Base-by-base conservation (phyloP, 2,329 filamentous ascomycete species). In the Mariannaea elegans region DNA sequence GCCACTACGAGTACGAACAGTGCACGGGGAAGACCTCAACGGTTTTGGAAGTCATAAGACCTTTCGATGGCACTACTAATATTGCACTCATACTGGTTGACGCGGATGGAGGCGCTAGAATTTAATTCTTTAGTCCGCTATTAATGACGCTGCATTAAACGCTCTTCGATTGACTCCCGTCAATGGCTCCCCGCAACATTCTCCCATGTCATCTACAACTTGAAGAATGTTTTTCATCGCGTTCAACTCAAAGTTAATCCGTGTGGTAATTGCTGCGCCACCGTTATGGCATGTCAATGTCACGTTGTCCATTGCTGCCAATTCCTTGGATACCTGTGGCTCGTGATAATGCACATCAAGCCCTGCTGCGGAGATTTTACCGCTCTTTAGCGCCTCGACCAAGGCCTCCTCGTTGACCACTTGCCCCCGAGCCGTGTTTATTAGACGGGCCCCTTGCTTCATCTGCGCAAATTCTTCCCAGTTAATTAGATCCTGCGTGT, bases 321-420 rank as follows among this genome's bases (percentile, higher is more conserved):
- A 61, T 45, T 68, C 71, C 57, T 68, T 70, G 3, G 68, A 71
- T 7, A 87, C 80, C 54, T 77, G 64, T 0, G 84, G 84, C 68
- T 87, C 84, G 44, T 81, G 67, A 6, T 80, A 80, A 70, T 86
- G 82, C 12, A 87, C 84, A 65, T 86, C 85, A 12, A 86, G 65
- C 0, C 81, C 84, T 0, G 81, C 84, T 2, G 79, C 78, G 0
- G 71, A 71, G 2, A 86, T 38, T 6, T 76, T 76, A 0, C 82
- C 82, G 4, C 70, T 75, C 52, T 82, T 77, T 36, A 86, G 63
- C 1, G 81, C 83, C 6, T 68, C 66, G 1, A 82, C 72, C 23
- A 87, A 65, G 4, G 80, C 82, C 1, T 77, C 76, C 61, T 87
- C 83, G 56, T 86, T 81, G 1, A 86, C 75, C 1, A 86, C 67